Evolutionary conservation across 2,329 filamentous ascomycete genomes (phyloP), one percentile per base, ranked within the genome.

Genomic region (Ophiocordyceps camponoti-rufipedis): DNA sequence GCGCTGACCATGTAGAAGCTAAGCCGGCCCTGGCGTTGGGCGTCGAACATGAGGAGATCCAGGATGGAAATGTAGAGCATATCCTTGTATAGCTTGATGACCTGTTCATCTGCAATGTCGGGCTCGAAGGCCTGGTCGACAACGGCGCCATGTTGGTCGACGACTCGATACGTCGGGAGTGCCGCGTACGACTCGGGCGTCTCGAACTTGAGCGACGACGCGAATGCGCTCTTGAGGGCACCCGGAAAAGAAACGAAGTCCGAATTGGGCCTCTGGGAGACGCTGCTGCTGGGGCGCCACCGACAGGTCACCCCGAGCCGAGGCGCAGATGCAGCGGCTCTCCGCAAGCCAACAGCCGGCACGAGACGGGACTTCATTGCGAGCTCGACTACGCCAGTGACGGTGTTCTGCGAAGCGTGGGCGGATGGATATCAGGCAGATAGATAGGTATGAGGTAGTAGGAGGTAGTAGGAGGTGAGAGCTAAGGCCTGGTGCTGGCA

Each of bases 1-100:
- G 87, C 85, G 35, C 84, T 89, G 56, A 89, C 89, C 85, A 98
- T 96, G 64, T 98, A 98, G 65, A 98, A 98, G 61, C 82, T 88
- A 46, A 94, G 66, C 18, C 86, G 78, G n/a, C 88, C 88, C 63
- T 98, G 91, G 42, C 91, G 74, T 64, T 98, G 91, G 0, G 91
- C 88, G 57, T 98, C 91, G 57, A 94, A 95, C 88, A 96, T 96
- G 59, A 96, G 84, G 46, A 94, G 63, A 58, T 98, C 91, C 86
- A 98, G 91, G 53, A 96, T 83, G 46, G 82, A 78, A 10, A 80
- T 68, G 33, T 69, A 72, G 10, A 82, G 55, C 79, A 83, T 82
- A 54, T 79, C 74, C 48, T 66, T 71, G 60, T 81, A 81, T 44
- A 79, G 62, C 56, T 75, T 72, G 46, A 76, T 56, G 12, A 78